Percentiles rank a stretch among this genome's conserved stretches.
These are phyloP conservation scores for Phytophthora litchii DNA, from an alignment of 352 stramenopile genomes.

Conservation along the genomic window DNA sequence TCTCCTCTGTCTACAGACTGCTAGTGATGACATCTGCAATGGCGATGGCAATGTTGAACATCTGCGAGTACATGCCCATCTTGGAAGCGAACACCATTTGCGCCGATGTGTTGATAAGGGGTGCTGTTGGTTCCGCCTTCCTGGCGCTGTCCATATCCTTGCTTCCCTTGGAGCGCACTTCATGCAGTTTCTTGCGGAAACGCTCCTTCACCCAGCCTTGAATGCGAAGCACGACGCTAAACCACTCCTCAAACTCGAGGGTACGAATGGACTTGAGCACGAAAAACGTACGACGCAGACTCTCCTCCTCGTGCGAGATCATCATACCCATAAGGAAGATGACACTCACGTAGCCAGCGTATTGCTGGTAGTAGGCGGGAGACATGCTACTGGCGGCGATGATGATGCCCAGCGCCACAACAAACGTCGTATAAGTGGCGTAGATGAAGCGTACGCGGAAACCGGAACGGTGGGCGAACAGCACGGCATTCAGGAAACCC, in stretches of 20 bases:
- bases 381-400: conserved; percentile 60
- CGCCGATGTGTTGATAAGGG: conserved; percentile 72
- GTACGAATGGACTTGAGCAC: conserved; percentile 83
- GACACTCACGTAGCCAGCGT: conserved; percentile 67
- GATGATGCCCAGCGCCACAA: conserved; percentile 68
- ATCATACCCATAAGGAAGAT: conserved; percentile 85
- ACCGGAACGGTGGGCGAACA: conserved; percentile 77
- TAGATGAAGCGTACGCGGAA: conserved; percentile 86
- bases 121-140: conserved; percentile 18
- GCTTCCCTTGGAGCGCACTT: conserved; percentile 59
- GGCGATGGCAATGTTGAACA: conserved; percentile 81
- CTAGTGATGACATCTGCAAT: conserved; percentile 71
- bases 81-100: conserved; percentile 79
- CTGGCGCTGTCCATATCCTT: conserved; percentile 36
- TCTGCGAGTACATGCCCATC: conserved; percentile 82
- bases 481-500: conserved; percentile 81
- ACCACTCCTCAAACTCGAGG: conserved; percentile 85
- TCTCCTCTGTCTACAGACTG: conserved; percentile 28
- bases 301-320: conserved; percentile 86
- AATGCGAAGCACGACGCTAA: conserved; percentile 72
- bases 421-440: conserved; percentile 71
- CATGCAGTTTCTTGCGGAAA: conserved; percentile 60
- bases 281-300: conserved; percentile 77
- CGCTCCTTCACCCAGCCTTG: conserved; percentile 75
- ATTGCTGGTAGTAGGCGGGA: conserved; percentile 70